Conservation (phyloP, 139 green algal species). For the Volvox africanus region DNA sequence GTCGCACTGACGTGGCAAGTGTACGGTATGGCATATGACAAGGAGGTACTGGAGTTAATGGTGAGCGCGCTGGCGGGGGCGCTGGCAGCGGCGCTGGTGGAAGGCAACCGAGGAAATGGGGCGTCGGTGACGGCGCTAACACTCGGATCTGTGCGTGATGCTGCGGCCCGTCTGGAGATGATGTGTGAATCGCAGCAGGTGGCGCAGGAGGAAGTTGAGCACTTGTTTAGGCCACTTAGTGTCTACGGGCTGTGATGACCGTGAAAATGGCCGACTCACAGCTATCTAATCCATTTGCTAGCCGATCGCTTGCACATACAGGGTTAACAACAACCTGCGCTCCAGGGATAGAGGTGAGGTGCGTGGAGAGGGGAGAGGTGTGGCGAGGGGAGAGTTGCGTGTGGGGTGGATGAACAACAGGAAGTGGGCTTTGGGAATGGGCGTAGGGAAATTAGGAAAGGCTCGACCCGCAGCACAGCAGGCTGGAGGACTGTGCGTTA, state of each 20-base stretch:
- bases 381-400: too few relatives aligned
- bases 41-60: neutral
- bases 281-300: too few relatives aligned
- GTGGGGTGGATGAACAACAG: too few relatives aligned
- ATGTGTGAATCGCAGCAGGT: neutral
- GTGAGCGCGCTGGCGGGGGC: neutral
- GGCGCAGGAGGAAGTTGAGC: neutral
- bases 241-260: neutral
- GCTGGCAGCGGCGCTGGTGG: neutral
- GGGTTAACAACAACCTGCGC: too few relatives aligned
- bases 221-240: neutral
- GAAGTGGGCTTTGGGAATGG: too few relatives aligned
- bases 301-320: too few relatives aligned
- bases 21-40: constrained; percentile 34
- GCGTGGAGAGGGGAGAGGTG: too few relatives aligned
- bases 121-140: neutral
- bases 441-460: too few relatives aligned
- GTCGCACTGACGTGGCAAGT: constrained; percentile 14
- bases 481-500: too few relatives aligned
- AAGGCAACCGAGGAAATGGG: neutral
- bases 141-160: neutral
- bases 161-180: neutral
- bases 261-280: neutral
- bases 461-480: too few relatives aligned
- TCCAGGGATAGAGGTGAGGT: too few relatives aligned